A percentile compares a stretch with the other conserved stretches of the same genome.
Evolutionary conservation across 257 asterid species (phyloP).

Genomic region (Rhazya stricta): DNA sequence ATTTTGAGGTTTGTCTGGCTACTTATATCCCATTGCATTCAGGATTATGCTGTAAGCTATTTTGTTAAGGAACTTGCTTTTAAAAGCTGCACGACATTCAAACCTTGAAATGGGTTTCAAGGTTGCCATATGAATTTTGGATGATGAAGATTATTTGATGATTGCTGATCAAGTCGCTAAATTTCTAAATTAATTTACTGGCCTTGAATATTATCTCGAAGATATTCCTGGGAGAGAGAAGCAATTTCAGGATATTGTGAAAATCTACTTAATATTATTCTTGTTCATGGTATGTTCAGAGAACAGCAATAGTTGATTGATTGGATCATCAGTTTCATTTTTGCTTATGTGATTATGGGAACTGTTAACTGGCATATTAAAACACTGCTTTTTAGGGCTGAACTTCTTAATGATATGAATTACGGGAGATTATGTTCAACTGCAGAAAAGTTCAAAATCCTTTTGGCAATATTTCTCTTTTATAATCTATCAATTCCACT

Average conservation of each 20-base stretch:
- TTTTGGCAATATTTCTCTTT: neutral
- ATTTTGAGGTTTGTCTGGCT: conserved; percentile 50
- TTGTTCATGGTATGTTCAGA: neutral
- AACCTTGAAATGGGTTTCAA: neutral
- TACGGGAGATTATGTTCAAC: neutral
- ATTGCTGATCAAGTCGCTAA: neutral
- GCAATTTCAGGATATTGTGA: neutral
- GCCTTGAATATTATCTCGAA: neutral
- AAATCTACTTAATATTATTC: neutral
- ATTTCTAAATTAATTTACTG: neutral
- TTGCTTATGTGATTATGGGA: neutral
- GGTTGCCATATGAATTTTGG: neutral
- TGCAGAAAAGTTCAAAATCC: neutral
- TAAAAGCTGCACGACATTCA: neutral
- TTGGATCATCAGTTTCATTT: neutral
- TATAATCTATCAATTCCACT: neutral
- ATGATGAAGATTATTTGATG: neutral
- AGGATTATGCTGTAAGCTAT: neutral
- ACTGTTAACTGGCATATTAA: neutral
- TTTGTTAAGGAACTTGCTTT: neutral
- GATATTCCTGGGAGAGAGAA: neutral
- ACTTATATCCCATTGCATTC: conserved; percentile 2
- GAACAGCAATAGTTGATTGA: neutral
- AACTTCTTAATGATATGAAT: neutral
- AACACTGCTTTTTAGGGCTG: neutral